Conservation (phyloP, 2,329 filamentous ascomycete species). For the Neonectria coccinea region DNA sequence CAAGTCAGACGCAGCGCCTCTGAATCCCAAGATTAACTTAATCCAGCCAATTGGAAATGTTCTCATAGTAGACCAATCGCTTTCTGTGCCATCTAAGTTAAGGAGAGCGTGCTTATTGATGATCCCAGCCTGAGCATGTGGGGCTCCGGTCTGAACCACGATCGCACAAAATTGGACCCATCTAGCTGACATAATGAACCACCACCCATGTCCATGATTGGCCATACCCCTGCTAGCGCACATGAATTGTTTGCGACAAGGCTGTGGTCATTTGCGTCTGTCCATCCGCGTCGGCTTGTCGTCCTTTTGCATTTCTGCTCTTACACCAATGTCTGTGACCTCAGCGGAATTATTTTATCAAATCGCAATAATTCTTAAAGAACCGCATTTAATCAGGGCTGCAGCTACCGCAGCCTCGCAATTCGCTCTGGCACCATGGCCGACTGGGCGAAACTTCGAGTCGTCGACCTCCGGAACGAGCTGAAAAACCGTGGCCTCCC, state of each 20-base stretch:
- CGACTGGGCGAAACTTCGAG: conserved; percentile 73
- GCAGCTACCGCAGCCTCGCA: conserved; percentile 19
- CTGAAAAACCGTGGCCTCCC: conserved; percentile 78
- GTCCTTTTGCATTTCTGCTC: conserved; percentile 16
- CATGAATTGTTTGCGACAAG: conserved; percentile 41
- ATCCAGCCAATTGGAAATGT: background rate
- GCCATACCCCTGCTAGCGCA: conserved; percentile 20
- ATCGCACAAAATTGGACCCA: conserved; percentile 22
- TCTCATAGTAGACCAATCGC: background rate
- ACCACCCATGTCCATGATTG: conserved; percentile 29
- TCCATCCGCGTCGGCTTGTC: background rate
- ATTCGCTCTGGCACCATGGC: conserved; percentile 53
- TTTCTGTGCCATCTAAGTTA: conserved; percentile 1
- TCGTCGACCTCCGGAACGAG: conserved; percentile 80
- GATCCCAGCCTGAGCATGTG: conserved; percentile 14
- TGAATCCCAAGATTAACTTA: too few species aligned
- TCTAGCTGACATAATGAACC: conserved; percentile 37
- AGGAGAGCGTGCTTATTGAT: conserved; percentile 26
- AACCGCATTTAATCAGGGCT: conserved; percentile 2
- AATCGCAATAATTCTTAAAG: background rate
- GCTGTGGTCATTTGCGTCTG: conserved; percentile 30
- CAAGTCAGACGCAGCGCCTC: background rate
- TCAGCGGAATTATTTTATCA: background rate
- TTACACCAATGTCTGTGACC: background rate
- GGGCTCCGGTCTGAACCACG: conserved; percentile 9